Evolutionary conservation across 2,329 filamentous ascomycete species (phyloP), one percentile per base, ranked within the genome.

Genomic region (Ophiostoma angusticollis): DNA sequence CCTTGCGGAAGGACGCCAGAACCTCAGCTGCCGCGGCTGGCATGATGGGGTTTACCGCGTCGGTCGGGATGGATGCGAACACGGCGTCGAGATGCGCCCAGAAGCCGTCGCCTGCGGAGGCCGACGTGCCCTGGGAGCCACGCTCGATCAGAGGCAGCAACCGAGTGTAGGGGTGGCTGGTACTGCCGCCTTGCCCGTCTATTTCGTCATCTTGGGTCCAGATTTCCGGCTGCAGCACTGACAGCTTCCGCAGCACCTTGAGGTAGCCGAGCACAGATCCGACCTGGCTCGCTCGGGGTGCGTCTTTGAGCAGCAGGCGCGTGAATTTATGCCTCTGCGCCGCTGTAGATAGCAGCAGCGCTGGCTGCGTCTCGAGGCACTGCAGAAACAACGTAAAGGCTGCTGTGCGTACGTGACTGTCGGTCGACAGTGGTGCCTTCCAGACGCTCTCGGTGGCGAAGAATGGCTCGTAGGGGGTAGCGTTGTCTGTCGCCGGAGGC

Each of bases 111-210:
- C 74, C 9, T 1, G 33, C 6, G 1, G 43, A 31, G 0, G 36
- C 14, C 4, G 39, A 65, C 3, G 81, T 80, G n/a, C 77, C 74
- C 52, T 95, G 84, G 0, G 89, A 93, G 3, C 91, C 89, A 50
- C 78, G 83, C 45, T 82, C 78, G 6, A 96, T 63, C 49, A 93
- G 91, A 8, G 75, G 64, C 35, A 73, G 70, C 4, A 98, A 58
- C 17, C 79, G 61, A 4, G 63, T 61, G 2, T 72, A 48, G 0
- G 72, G 65, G 1, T 70, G 59, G 41, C 69, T n/a, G n/a, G n/a
- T n/a, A n/a, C n/a, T n/a, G n/a, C n/a, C n/a, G n/a, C n/a, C n/a
- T n/a, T n/a, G n/a, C n/a, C n/a, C n/a, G n/a, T n/a, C n/a, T n/a
- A n/a, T n/a, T n/a, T n/a, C 73, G 46, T 74, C 72, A 1, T 19